These are phyloP conservation scores for Pseudogymnoascus sp. DNA, from an alignment of 2,329 filamentous ascomycete species.

Conservation along the genomic window DNA sequence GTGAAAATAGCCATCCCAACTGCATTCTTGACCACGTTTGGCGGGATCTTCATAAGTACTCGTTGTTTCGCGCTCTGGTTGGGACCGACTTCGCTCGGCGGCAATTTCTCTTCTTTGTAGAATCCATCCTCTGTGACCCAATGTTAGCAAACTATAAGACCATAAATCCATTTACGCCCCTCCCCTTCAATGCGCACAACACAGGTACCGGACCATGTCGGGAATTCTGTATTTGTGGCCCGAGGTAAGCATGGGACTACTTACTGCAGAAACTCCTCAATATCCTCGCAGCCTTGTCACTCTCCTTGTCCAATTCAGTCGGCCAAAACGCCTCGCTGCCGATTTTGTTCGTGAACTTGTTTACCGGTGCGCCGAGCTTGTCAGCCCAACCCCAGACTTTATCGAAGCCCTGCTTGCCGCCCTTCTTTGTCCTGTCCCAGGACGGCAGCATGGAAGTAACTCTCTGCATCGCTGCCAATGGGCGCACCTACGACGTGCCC, in stretches of 20 bases:
- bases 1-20: slow-evolving; percentile 91
- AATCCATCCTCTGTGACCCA: slow-evolving; percentile 54
- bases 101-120: slow-evolving; percentile 47
- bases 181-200: not conserved
- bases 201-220: not conserved
- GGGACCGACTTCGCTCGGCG: slow-evolving; percentile 29
- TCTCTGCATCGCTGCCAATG: slow-evolving; percentile 24
- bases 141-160: not conserved
- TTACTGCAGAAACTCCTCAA: slow-evolving; percentile 83
- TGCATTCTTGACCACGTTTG: slow-evolving; percentile 77
- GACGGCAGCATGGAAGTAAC: slow-evolving; percentile 31
- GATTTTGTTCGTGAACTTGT: slow-evolving; percentile 72
- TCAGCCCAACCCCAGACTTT: slow-evolving; percentile 62
- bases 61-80: slow-evolving; percentile 44
- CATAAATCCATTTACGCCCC: not conserved
- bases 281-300: slow-evolving; percentile 85
- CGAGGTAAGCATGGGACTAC: slow-evolving; percentile 28
- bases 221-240: slow-evolving; percentile 26
- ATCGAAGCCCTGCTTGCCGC: slow-evolving; percentile 62
- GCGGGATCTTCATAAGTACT: slow-evolving; percentile 69
- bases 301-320: slow-evolving; percentile 76
- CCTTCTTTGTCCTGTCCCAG: slow-evolving; percentile 48
- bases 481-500: not conserved
- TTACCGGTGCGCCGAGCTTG: slow-evolving; percentile 66
- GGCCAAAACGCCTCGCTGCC: slow-evolving; percentile 82